Evolutionary conservation across 2,329 filamentous ascomycete species (phyloP), one percentile per base, ranked within the genome.

Genomic region (Pseudocercospora crystallina): DNA sequence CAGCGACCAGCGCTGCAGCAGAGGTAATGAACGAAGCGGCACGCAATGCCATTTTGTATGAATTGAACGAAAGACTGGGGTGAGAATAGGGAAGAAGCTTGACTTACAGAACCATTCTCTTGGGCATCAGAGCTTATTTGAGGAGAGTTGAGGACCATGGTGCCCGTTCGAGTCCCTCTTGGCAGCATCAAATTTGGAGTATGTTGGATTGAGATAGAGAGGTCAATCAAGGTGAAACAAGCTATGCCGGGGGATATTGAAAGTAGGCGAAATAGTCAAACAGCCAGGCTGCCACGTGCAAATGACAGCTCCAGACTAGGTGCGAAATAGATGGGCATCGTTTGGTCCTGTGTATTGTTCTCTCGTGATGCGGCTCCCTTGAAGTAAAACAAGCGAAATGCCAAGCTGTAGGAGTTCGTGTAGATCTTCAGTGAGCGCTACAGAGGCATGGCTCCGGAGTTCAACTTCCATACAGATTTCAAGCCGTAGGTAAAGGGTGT

Each of bases 1-100:
- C 59, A 44, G 68, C 60, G 52, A 60, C 67, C 61, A 64, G 62
- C 53, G 63, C 64, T 54, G 66, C 64, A 52, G 66, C 36, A 41
- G 60, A 52, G 38, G 53, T 49, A 45, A 61, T 33, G 38, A 62
- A 33, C 29, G 49, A 47, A 31, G 55, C 43, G 43, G 49, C 42
- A 43, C 52, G 41, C 10, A 52, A 51, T 42, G 42, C 45, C 54
- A 58, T 60, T 44, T 39, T 53, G 32, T 37, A 45, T 42, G 39
- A 47, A 50, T 41, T 36, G 42, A 48, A 55, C 17, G 33, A 37
- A 48, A 37, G 47, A 51, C 47, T 49, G 14, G 36, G 38, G 42
- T 47, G 5, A 43, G 51, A 43, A 43, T 26, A 12, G 20, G 26
- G 46, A 36, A 26, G 26, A 43, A 43, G 35, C 35, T 20, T 26